Percentiles rank a stretch among this genome's conserved stretches.
Conservation (phyloP, 208 protist species). For the Vickermania ingenoplastis region DNA sequence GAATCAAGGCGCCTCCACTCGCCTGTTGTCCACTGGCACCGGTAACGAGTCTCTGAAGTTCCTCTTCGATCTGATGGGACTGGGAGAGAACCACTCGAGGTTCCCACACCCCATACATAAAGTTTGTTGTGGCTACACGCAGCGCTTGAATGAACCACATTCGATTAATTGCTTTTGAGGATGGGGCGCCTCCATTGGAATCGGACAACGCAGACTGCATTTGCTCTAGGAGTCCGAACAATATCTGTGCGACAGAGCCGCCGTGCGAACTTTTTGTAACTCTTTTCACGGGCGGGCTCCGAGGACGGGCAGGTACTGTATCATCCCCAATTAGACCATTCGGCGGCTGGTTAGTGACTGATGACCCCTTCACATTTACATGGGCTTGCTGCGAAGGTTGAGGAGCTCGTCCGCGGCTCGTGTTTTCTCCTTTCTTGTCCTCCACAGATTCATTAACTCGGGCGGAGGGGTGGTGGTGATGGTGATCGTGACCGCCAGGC, state of each 20-base stretch:
- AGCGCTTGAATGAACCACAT: conserved; percentile 1
- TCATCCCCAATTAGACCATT: no score
- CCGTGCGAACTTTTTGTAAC: no score
- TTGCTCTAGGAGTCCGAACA: conserved; percentile 7
- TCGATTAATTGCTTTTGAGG: neutral
- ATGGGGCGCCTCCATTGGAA: neutral
- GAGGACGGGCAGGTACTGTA: no score
- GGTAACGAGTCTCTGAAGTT: conserved; percentile 2
- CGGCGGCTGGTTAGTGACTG: no score
- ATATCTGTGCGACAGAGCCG: neutral
- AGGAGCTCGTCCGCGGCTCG: no score
- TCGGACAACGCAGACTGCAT: conserved; percentile 4
- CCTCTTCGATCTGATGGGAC: neutral
- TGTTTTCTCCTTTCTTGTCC: no score
- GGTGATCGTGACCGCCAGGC: neutral
- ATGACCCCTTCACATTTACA: no score
- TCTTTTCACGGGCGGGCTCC: no score
- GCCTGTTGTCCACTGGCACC: conserved; percentile 15
- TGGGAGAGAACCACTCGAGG: neutral
- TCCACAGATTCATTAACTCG: no score
- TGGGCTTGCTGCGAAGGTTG: no score
- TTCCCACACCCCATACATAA: neutral
- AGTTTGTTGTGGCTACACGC: neutral
- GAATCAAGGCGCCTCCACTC: neutral
- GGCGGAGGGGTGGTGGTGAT: neutral